phyloP scores from a whole-genome alignment of 768 basidiomycete species.

The Guyanaporus albipodus region DNA sequence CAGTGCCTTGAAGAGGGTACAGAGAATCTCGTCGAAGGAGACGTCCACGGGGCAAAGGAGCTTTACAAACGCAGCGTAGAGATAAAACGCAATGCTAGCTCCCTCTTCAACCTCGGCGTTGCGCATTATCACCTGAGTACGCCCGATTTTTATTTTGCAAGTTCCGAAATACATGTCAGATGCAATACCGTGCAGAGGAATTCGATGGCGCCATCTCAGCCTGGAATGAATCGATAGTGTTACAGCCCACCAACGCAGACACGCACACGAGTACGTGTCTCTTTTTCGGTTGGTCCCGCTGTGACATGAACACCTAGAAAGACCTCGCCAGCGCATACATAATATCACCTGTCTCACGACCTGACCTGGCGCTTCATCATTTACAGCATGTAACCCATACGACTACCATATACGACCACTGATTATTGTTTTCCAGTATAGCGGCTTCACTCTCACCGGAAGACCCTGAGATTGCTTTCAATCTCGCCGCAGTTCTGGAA shows the following conservation, averaged over 20 bases:
- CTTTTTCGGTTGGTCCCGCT: constrained; percentile 16
- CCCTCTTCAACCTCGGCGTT: constrained; percentile 84
- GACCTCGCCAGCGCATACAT: constrained; percentile 90
- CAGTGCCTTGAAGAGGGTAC: constrained; percentile 81
- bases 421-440: constrained; percentile 50
- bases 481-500: constrained; percentile 87
- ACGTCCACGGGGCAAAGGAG: constrained; percentile 71
- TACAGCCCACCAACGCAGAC: constrained; percentile 82
- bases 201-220: constrained; percentile 81
- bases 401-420: constrained; percentile 29
- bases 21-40: constrained; percentile 80
- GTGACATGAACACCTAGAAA: constrained; percentile 33
- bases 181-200: constrained; percentile 54
- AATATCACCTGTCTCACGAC: constrained; percentile 71
- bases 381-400: constrained; percentile 52
- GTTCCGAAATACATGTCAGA: constrained; percentile 15
- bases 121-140: constrained; percentile 86
- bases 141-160: constrained; percentile 28
- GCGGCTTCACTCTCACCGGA: constrained; percentile 81
- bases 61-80: constrained; percentile 77
- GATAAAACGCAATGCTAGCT: constrained; percentile 75
- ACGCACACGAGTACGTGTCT: constrained; percentile 74
- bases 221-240: constrained; percentile 80
- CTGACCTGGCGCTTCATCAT: constrained; percentile 85
- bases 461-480: constrained; percentile 90